These are phyloP conservation scores for Sporothrix schenckii DNA, from an alignment of 2,329 filamentous ascomycete species.

Conservation along the genomic window DNA sequence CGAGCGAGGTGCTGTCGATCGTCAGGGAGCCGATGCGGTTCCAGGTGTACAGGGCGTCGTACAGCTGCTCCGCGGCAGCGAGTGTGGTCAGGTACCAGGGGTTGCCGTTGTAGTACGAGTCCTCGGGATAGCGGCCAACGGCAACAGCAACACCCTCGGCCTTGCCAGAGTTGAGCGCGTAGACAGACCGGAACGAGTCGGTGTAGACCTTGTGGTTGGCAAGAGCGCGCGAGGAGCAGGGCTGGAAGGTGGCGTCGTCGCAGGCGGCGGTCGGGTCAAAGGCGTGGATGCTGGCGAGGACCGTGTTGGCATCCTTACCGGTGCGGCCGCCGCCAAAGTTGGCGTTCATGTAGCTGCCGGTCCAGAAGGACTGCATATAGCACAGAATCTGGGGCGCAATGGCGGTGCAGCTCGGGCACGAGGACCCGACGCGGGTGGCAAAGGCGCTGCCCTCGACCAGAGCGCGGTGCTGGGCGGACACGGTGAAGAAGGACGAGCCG, in stretches of 20 bases:
- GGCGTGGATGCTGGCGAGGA: slow-evolving; percentile 67
- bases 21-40: slow-evolving; percentile 63
- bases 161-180: slow-evolving; percentile 69
- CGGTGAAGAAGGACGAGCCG: slow-evolving; percentile 79
- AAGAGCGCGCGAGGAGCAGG: slow-evolving; percentile 69
- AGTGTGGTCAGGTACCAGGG: slow-evolving; percentile 75
- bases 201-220: slow-evolving; percentile 76
- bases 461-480: slow-evolving; percentile 69
- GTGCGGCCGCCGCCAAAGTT: slow-evolving; percentile 61
- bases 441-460: slow-evolving; percentile 68
- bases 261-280: slow-evolving; percentile 70
- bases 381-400: slow-evolving; percentile 73
- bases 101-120: slow-evolving; percentile 76
- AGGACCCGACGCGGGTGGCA: slow-evolving; percentile 63
- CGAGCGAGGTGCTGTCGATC: slow-evolving; percentile 65
- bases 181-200: slow-evolving; percentile 72
- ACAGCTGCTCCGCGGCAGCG: slow-evolving; percentile 78
- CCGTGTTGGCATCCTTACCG: slow-evolving; percentile 72
- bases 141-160: slow-evolving; percentile 61
- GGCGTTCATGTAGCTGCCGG: slow-evolving; percentile 64
- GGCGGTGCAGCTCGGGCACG: slow-evolving; percentile 60
- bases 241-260: slow-evolving; percentile 74
- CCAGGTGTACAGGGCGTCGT: slow-evolving; percentile 75
- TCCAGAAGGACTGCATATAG: slow-evolving; percentile 76
- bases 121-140: slow-evolving; percentile 70